Conservation (phyloP, 352 stramenopile species). For the Phytophthora fragariaefolia region DNA sequence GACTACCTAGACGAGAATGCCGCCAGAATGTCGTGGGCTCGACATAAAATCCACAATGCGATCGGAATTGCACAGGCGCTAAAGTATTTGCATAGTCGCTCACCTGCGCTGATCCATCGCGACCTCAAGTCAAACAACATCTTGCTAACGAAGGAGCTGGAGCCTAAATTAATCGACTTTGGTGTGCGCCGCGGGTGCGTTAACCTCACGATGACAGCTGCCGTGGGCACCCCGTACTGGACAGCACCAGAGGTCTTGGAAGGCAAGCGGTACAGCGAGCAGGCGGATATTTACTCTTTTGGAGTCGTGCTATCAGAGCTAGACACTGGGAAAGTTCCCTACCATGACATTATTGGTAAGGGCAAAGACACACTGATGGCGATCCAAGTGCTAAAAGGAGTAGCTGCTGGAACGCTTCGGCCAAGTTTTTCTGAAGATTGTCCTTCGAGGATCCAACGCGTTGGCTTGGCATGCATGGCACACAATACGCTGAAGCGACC, state of each 20-base stretch:
- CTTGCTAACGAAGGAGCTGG: constrained; percentile 53
- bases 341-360: too few relatives aligned
- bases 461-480: constrained; percentile 36
- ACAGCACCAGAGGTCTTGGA: constrained; percentile 75
- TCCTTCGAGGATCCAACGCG: constrained; percentile 35
- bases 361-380: too few relatives aligned
- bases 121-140: constrained; percentile 86
- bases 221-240: constrained; percentile 64
- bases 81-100: constrained; percentile 45
- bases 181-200: constrained; percentile 36
- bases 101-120: constrained; percentile 74
- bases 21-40: constrained; percentile 41
- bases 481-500: constrained; percentile 37
- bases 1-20: constrained; percentile 32
- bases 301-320: constrained; percentile 61
- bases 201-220: constrained; percentile 41
- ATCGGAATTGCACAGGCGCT: constrained; percentile 46
- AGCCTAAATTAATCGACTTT: constrained; percentile 56
- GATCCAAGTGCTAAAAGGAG: constrained; percentile 49
- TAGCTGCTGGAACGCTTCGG: constrained; percentile 47
- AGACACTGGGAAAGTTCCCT: constrained; percentile 51
- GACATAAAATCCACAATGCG: constrained; percentile 38
- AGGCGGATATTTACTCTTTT: constrained; percentile 82
- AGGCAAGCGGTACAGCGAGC: constrained; percentile 58
- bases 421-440: constrained; percentile 50